phyloP scores from a whole-genome alignment of 176 grass and related monocot species.

The Oryza coarctata region DNA sequence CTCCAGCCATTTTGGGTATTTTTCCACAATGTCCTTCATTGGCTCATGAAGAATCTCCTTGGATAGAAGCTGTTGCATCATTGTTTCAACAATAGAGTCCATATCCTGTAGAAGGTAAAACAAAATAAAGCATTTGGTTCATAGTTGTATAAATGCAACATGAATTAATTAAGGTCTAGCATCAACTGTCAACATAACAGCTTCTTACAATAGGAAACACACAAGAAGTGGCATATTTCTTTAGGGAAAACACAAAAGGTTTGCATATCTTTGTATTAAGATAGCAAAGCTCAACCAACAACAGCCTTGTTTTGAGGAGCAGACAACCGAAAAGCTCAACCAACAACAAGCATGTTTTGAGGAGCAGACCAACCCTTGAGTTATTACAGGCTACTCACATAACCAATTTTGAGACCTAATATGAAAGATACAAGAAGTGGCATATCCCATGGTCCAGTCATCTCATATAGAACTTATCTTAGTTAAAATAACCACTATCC shows the following conservation, averaged over 20 bases:
- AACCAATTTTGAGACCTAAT: background rate
- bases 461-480: conserved; percentile 2
- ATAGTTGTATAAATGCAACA: background rate
- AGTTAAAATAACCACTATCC: conserved; percentile 21
- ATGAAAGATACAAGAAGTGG: background rate
- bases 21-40: conserved; percentile 94
- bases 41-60: conserved; percentile 96
- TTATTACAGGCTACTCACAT: too few relatives aligned
- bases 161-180: background rate
- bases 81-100: conserved; percentile 93
- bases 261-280: too few relatives aligned
- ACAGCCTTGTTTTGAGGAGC: too few relatives aligned
- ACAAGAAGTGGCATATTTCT: background rate
- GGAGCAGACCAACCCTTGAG: too few relatives aligned
- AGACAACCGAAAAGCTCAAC: too few relatives aligned
- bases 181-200: background rate
- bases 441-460: background rate
- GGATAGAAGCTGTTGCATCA: conserved; percentile 97
- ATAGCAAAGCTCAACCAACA: too few relatives aligned
- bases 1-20: conserved; percentile 93
- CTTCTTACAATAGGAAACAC: background rate
- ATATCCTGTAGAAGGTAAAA: conserved; percentile 58
- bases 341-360: too few relatives aligned
- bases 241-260: too few relatives aligned
- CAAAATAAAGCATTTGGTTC: conserved; percentile 6